Conservation (phyloP, 2,329 filamentous ascomycete genomes). For the Fusarium pilosicola region DNA sequence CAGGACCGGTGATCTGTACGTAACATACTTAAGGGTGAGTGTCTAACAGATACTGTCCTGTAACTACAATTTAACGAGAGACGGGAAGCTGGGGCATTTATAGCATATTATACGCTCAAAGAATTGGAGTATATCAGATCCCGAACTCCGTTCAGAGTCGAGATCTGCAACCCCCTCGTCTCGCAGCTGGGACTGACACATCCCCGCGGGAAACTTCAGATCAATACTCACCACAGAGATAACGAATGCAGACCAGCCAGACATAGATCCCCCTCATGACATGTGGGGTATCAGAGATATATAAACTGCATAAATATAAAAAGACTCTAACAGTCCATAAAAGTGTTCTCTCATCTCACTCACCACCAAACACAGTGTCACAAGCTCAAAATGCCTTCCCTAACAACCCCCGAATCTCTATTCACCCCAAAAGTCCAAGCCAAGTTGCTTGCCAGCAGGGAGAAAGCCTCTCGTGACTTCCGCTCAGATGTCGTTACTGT, state of each 20-base stretch:
- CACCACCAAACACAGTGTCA: not conserved
- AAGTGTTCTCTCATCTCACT: not conserved
- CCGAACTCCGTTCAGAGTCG: not conserved
- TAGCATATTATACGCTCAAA: not conserved
- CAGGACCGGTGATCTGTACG: too few species aligned
- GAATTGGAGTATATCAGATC: not conserved
- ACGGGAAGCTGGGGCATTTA: fast-evolving
- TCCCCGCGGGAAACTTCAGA: slow-evolving; percentile 23
- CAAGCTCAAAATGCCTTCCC: slow-evolving; percentile 12
- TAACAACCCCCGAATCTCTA: slow-evolving; percentile 10
- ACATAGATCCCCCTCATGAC: not conserved
- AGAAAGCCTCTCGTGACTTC: slow-evolving; percentile 40
- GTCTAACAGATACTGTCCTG: not conserved
- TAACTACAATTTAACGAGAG: not conserved
- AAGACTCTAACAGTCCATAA: not conserved
- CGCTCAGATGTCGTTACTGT: slow-evolving; percentile 45
- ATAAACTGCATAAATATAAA: not conserved
- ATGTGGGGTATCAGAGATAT: not conserved
- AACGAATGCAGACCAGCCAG: not conserved
- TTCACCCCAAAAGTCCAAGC: slow-evolving; percentile 24
- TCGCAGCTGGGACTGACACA: not conserved
- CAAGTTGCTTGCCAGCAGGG: slow-evolving; percentile 11
- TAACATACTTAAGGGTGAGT: too few species aligned
- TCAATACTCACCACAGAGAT: slow-evolving; percentile 4
- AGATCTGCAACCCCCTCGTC: not conserved